Evolutionary conservation across 306 rosid species (phyloP).

Genomic region (Dryas alaskensis): DNA sequence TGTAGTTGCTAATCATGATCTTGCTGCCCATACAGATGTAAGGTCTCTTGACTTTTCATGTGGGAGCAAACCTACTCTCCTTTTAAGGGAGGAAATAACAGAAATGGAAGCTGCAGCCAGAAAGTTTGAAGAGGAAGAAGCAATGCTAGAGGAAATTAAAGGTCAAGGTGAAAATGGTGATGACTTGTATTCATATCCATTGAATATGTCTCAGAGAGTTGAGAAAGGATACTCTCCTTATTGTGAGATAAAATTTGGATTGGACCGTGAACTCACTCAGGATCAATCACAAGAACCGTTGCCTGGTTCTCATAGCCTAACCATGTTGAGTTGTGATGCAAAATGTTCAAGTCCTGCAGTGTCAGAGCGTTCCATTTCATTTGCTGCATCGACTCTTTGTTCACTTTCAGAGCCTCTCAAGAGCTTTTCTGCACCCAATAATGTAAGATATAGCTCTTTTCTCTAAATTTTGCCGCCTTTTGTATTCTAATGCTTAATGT

Average conservation of each 20-base stretch:
- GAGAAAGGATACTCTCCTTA: conserved; percentile 62
- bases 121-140: conserved; percentile 71
- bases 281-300: conserved; percentile 42
- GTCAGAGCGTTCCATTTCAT: conserved; percentile 53
- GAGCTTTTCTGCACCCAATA: conserved; percentile 31
- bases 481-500: conserved; percentile 1
- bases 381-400: conserved; percentile 49
- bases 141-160: conserved; percentile 43
- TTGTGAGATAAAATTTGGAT: conserved; percentile 59
- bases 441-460: conserved; percentile 47
- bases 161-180: conserved; percentile 44
- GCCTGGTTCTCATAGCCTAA: conserved; percentile 35
- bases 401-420: conserved; percentile 50
- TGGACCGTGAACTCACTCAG: conserved; percentile 35
- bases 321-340: conserved; percentile 23
- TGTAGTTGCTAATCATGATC: conserved; percentile 4
- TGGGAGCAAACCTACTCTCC: conserved; percentile 56
- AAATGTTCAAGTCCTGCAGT: conserved; percentile 36
- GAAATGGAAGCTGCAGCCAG: conserved; percentile 87
- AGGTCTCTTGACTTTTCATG: conserved; percentile 64
- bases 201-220: conserved; percentile 52
- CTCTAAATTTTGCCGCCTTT: conserved; percentile 7
- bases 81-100: conserved; percentile 63
- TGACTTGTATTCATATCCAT: conserved; percentile 62
- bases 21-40: conserved; percentile 45